Conservation (phyloP, 495 filamentous ascomycete species). For the Hypomontagnella submonticulosa region DNA sequence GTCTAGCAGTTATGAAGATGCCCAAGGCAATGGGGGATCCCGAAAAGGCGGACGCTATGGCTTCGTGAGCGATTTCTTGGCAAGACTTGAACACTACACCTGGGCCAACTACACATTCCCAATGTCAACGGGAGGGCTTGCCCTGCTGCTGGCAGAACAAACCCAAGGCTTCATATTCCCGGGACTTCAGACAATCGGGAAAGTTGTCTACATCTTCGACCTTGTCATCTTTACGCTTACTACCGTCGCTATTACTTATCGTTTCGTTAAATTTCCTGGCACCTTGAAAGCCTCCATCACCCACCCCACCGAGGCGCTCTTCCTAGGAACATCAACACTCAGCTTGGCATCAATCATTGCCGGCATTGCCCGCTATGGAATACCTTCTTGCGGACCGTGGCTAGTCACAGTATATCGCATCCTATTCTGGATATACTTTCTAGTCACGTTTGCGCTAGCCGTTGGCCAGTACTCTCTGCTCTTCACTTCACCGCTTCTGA, state of each 20-base stretch:
- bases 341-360: constrained; percentile 70
- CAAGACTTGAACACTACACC: constrained; percentile 72
- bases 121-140: constrained; percentile 74
- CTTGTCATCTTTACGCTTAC: constrained; percentile 67
- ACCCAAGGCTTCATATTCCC: constrained; percentile 65
- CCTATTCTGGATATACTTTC: constrained; percentile 65
- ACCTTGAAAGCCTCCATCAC: constrained; percentile 66
- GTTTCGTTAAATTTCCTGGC: constrained; percentile 65
- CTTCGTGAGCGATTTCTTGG: constrained; percentile 44
- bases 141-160: constrained; percentile 67
- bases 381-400: constrained; percentile 54
- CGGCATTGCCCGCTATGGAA: constrained; percentile 68
- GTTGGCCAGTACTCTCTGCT: constrained; percentile 64
- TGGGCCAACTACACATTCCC: constrained; percentile 75
- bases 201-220: constrained; percentile 70
- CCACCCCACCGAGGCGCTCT: constrained; percentile 72
- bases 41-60: constrained; percentile 17
- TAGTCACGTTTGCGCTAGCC: constrained; percentile 53
- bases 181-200: constrained; percentile 68
- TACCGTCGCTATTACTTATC: constrained; percentile 61
- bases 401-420: constrained; percentile 55
- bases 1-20: constrained; percentile 33
- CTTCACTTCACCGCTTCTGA: constrained; percentile 58
- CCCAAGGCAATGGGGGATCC: constrained; percentile 15
- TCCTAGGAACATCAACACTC: constrained; percentile 75